Evolutionary conservation across 176 grass and related monocot genomes (phyloP), one percentile per base, ranked within the genome.

Genomic region (Oryza punctata): DNA sequence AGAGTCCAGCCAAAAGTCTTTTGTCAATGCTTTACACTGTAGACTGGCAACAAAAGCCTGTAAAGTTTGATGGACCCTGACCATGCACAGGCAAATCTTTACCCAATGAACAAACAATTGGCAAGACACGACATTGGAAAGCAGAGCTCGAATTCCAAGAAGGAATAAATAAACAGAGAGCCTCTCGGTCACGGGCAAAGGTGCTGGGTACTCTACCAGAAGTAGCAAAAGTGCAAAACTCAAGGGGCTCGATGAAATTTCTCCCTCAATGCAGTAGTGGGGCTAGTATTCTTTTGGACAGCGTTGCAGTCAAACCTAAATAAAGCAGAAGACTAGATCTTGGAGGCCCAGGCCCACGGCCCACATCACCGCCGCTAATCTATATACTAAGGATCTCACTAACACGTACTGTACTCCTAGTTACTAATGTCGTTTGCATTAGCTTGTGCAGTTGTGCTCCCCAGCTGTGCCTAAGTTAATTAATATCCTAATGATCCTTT

Each of bases 61-160:
- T 24, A 78, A 78, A 76, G 67, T 7, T 64, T 18, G 54, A 60
- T 72, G 67, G 9, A 30, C 41, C 44, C 29, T 24, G 77, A 43
- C 45, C 76, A 61, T 37, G 61, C 69, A 68, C 75, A 46, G 70
- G 69, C 69, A 37, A 28, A 80, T 80, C 47, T 61, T 79, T 74
- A 60, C 46, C 35, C 46, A 47, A 79, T 84, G 87, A 80, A 35
- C 74, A 79, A 64, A 35, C 63, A 76, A 35, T 24, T 69, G 81
- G 61, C 63, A 16, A 33, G 68, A 65, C 40, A 70, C 78, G 46
- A 70, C 73, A 72, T 40, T 50, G 69, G 35, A 83, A 78, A 63
- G 33, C 75, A 32, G 4, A 35, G 69, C 81, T 54, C 87, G 5
- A 9, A 37, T 49, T 12, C 21, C 87, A 1, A 88, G 75, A 46